Base-by-base conservation (phyloP, 495 filamentous ascomycete genomes). In the Aspergillus hancockii region DNA sequence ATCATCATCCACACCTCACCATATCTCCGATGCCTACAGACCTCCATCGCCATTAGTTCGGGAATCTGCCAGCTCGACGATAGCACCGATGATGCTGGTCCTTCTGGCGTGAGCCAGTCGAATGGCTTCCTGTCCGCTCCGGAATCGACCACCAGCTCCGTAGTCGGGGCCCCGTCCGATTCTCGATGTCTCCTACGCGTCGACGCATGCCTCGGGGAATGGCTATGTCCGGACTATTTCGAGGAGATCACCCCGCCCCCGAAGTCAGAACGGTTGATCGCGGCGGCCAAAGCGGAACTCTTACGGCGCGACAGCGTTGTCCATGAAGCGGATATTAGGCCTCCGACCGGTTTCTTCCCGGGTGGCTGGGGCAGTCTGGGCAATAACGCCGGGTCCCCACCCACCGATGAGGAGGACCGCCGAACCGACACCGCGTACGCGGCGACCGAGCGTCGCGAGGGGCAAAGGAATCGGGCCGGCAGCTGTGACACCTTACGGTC, bases 171-270 rank as follows among this genome's bases (percentile, higher is more conserved):
- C 4, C 30, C 40, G 12, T 8, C 56, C 10, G 67, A 63, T 36
- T 52, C 58, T 13, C 69, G 74, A 32, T 69, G 71, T 51, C 59
- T 73, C 10, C 62, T 98, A 51, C 88, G 94, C 1, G 81, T 98
- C 8, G 95, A 98, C 73, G 88, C 95, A 0, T 95, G 93, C 68
- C 81, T 98, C 3, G 95, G 95, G 16, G 94, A 99, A 76, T 99
- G 94, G 94, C 79, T 98, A 43, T 88, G 88, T 5, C 90, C 91
- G 5, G 88, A 91, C 66, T 99, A 99, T 67, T 99, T 90, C 66
- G 92, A 93, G 43, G 79, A 88, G 32, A 97, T 98, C 64, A 93
- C 89, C 10, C 91, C 92, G 2, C 94, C 94, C 14, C 95, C 94
- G 2, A 81, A 82, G 46, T 93, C 91, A 3, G 82, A 88, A 16